These are phyloP conservation scores for Gaultheria prostrata DNA, from an alignment of 148 eudicot species.

Conservation along the genomic window DNA sequence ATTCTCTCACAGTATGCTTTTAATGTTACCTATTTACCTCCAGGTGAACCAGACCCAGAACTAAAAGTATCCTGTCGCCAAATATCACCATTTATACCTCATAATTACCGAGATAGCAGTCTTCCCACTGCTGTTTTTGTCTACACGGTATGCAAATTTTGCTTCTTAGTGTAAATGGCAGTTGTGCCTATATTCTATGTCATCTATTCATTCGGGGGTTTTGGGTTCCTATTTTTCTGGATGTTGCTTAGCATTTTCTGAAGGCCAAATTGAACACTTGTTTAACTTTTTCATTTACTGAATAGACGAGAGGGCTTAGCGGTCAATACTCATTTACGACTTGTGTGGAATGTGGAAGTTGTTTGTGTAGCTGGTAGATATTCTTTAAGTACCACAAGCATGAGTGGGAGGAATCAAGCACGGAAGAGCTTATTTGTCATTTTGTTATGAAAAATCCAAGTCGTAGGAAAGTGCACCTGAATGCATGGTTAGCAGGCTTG, in stretches of 20 bases:
- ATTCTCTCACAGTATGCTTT: neutral
- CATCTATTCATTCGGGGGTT: neutral
- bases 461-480: neutral
- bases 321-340: neutral
- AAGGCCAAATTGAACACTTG: neutral
- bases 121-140: conserved; percentile 96
- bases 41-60: conserved; percentile 99
- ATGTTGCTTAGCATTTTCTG: neutral
- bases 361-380: neutral
- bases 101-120: conserved; percentile 92
- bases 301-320: neutral
- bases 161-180: neutral
- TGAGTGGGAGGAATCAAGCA: neutral
- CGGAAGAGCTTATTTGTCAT: neutral
- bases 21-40: conserved; percentile 16
- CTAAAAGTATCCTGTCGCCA: conserved; percentile 95
- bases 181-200: neutral
- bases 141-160: conserved; percentile 61
- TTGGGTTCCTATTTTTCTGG: neutral
- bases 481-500: neutral
- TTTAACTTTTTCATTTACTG: neutral
- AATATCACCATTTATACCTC: conserved; percentile 97
- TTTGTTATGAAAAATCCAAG: neutral
- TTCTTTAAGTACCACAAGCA: neutral
- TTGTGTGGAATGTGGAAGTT: neutral